Evolutionary conservation across 768 basidiomycete species (phyloP).

Genomic region (Chlorophyllum brunneum): DNA sequence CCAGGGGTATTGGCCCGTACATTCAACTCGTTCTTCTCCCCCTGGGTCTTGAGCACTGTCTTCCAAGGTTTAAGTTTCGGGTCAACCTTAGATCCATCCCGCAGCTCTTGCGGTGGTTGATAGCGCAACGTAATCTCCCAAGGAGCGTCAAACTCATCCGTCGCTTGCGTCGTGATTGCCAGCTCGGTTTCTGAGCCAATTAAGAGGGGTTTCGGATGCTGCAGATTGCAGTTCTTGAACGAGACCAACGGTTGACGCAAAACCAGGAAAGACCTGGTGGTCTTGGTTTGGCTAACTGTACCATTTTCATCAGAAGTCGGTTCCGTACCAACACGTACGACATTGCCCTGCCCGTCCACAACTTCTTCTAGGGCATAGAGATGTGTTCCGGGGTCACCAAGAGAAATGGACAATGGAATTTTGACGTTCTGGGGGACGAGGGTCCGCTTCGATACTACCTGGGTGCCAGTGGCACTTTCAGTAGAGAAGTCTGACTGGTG

Average conservation of each 20-base stretch:
- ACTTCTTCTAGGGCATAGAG: constrained; percentile 77
- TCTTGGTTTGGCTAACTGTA: constrained; percentile 37
- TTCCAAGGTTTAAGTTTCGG: constrained; percentile 58
- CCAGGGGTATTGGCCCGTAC: constrained; percentile 63
- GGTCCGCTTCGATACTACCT: constrained; percentile 4
- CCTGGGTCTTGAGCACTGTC: constrained; percentile 52
- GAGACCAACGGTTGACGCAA: constrained; percentile 67
- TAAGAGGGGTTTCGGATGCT: constrained; percentile 63
- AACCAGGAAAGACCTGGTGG: constrained; percentile 61
- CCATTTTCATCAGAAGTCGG: constrained; percentile 17
- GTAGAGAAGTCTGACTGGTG: constrained; percentile 28
- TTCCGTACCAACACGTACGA: constrained; percentile 44
- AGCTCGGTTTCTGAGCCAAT: constrained; percentile 64
- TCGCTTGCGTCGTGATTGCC: constrained; percentile 45
- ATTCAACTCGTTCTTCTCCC: constrained; percentile 37
- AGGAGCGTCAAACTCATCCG: constrained; percentile 61
- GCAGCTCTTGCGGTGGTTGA: constrained; percentile 38
- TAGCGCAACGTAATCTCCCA: constrained; percentile 67
- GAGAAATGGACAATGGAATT: constrained; percentile 64
- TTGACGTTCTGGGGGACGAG: constrained; percentile 51
- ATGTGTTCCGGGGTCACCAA: constrained; percentile 63
- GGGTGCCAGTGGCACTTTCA: constrained; percentile 7
- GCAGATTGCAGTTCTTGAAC: constrained; percentile 73
- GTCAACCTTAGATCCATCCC: constrained; percentile 28
- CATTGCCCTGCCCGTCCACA: constrained; percentile 79